These are phyloP conservation scores for Triticum monococcum DNA, from an alignment of 176 grass and related monocot species.

Conservation along the genomic window DNA sequence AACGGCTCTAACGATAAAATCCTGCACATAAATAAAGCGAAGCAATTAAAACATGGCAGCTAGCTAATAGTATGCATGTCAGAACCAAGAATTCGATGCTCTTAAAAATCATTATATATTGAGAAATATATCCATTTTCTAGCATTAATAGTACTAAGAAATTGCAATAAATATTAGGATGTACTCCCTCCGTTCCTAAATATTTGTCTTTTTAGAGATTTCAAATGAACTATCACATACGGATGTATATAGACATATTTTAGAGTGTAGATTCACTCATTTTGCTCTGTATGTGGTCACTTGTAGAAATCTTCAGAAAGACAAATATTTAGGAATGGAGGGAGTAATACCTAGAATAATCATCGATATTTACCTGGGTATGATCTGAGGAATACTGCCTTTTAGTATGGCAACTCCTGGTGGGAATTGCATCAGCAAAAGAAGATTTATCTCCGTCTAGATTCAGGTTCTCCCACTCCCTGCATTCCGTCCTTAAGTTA, in stretches of 20 bases:
- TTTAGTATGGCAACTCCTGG: conserved; percentile 21
- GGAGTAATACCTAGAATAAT: not conserved
- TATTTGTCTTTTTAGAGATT: no score
- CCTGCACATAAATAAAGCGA: conserved; percentile 45
- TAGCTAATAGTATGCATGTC: conserved; percentile 14
- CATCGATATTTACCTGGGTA: conserved; percentile 47
- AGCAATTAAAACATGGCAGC: not conserved
- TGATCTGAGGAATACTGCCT: conserved; percentile 71
- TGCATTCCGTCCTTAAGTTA: conserved; percentile 47
- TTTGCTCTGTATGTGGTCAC: no score
- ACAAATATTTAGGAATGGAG: no score
- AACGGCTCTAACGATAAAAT: conserved; percentile 65
- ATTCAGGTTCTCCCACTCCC: conserved; percentile 49
- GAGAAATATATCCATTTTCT: not conserved
- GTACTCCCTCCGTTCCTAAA: no score
- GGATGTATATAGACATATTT: no score
- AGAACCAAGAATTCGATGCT: not conserved
- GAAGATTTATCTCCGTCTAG: conserved; percentile 7
- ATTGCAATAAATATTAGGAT: not conserved
- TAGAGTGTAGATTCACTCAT: no score
- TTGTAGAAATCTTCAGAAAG: no score
- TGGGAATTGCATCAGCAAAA: not conserved
- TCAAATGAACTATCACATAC: no score
- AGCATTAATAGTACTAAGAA: not conserved
- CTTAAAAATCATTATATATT: not conserved